Evolutionary conservation across 176 grass and related monocot species (phyloP).

Genomic region (Triticum dicoccoides): DNA sequence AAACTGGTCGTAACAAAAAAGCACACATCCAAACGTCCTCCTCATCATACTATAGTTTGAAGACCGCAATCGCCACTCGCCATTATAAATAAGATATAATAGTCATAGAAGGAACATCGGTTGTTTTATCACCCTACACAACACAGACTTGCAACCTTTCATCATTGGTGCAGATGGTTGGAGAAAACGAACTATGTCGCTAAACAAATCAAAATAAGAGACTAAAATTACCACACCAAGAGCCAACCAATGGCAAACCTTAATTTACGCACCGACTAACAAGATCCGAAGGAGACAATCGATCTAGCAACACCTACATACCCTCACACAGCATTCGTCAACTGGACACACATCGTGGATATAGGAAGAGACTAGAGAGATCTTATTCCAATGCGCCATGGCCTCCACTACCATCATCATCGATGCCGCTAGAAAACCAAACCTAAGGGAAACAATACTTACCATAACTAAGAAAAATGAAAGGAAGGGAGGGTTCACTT

Average conservation of each 20-base stretch:
- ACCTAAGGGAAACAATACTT: no score
- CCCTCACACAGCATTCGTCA: no score
- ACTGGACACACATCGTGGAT: no score
- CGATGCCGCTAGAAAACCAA: no score
- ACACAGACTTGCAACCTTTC: not conserved
- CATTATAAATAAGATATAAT: not conserved
- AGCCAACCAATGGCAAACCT: not conserved
- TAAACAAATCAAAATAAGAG: not conserved
- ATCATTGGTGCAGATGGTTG: not conserved
- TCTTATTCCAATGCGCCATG: no score
- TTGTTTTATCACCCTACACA: no score
- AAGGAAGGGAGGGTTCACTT: no score
- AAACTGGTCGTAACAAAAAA: not conserved
- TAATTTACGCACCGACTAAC: not conserved
- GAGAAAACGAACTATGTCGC: no score
- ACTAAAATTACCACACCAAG: not conserved
- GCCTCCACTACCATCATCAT: fast-evolving
- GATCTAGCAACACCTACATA: no score
- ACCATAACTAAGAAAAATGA: no score
- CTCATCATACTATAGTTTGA: not conserved
- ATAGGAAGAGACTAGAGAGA: no score
- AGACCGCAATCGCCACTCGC: not conserved
- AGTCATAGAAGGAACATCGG: not conserved
- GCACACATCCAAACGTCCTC: not conserved
- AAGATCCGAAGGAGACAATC: no score